A percentile compares a stretch with the other conserved stretches of the same genome.
Conservation (phyloP, 768 basidiomycete species). For the Scleroderma bovista region DNA sequence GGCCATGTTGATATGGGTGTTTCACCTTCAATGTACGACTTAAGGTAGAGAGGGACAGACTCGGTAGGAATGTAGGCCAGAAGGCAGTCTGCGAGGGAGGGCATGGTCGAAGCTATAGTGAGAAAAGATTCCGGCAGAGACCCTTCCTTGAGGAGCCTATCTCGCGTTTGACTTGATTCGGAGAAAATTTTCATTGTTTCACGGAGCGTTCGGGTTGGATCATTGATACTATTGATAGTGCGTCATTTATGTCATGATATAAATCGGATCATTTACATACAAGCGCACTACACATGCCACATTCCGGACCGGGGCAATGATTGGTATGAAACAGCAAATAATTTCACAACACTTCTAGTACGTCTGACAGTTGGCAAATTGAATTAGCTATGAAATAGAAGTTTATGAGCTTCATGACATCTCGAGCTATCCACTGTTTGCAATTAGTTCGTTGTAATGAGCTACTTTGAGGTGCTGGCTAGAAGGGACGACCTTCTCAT, state of each 20-base stretch:
- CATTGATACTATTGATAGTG: too few species aligned
- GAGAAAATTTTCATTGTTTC: too few species aligned
- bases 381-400: too few species aligned
- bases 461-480: constrained; percentile 60
- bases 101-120: constrained; percentile 39
- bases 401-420: neutral
- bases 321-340: too few species aligned
- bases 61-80: constrained; percentile 44
- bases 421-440: constrained; percentile 25
- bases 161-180: too few species aligned
- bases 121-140: neutral
- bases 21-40: constrained; percentile 62
- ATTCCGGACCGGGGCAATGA: too few species aligned
- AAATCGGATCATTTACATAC: too few species aligned
- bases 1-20: constrained; percentile 77
- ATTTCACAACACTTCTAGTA: too few species aligned
- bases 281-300: too few species aligned
- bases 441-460: constrained; percentile 42
- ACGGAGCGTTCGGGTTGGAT: too few species aligned
- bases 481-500: constrained; percentile 58
- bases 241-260: too few species aligned
- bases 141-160: neutral
- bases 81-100: constrained; percentile 65
- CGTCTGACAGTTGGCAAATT: too few species aligned
- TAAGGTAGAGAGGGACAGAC: constrained; percentile 51